Evolutionary conservation across 192 early-diverging fungal genomes (phyloP).

Genomic region (Podila clonocystis): DNA sequence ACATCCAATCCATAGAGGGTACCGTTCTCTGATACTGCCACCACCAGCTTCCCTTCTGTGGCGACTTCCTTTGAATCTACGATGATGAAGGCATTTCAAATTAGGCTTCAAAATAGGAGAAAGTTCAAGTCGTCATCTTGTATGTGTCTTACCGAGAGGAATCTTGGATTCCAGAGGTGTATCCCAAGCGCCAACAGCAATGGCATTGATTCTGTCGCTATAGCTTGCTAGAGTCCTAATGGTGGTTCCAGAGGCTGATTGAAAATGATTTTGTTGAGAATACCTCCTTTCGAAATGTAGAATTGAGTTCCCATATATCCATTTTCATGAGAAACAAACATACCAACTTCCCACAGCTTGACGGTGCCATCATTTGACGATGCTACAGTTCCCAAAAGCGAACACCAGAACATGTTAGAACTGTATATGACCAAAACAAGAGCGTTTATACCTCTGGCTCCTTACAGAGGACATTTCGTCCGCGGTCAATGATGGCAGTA

Average conservation of each 20-base stretch:
- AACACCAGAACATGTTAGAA: no score
- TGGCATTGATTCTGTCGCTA: conserved; percentile 41
- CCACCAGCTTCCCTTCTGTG: conserved; percentile 55
- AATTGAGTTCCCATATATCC: neutral
- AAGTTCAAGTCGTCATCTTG: neutral
- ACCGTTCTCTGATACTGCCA: conserved; percentile 54
- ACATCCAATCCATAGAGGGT: conserved; percentile 56
- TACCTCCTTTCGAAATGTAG: neutral
- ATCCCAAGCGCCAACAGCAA: conserved; percentile 38
- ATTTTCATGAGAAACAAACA: conserved; percentile 1
- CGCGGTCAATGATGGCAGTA: conserved; percentile 69
- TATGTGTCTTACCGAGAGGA: conserved; percentile 30
- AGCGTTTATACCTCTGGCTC: neutral
- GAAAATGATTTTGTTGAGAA: neutral
- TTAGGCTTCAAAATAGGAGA: neutral
- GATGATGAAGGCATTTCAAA: no score
- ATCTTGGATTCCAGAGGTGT: conserved; percentile 18
- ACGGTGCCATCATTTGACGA: conserved; percentile 66
- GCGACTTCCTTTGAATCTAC: conserved; percentile 58
- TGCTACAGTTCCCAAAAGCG: conserved; percentile 22
- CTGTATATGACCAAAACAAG: no score
- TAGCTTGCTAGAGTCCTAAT: conserved; percentile 50
- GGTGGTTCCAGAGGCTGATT: conserved; percentile 51
- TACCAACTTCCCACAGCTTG: conserved; percentile 68
- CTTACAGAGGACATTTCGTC: conserved; percentile 75